These are phyloP conservation scores for Aplosporella prunicola DNA, from an alignment of 2,329 filamentous ascomycete genomes.

Conservation along the genomic window DNA sequence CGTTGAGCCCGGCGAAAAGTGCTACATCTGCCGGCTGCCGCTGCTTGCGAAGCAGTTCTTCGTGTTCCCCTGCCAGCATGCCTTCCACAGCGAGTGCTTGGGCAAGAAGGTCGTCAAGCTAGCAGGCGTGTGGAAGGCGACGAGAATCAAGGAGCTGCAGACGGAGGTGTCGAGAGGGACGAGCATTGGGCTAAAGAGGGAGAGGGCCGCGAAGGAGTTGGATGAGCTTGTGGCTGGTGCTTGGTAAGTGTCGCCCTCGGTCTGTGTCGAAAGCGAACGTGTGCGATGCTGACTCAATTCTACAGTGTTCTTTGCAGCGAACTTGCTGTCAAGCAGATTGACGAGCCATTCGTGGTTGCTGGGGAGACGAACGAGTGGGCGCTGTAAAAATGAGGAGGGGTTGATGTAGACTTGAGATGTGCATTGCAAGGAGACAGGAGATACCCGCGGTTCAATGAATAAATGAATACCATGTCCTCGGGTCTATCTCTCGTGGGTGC, in stretches of 20 bases:
- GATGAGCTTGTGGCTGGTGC: slow-evolving; percentile 84
- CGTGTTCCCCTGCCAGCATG: slow-evolving; percentile 96
- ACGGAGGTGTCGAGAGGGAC: slow-evolving; percentile 69
- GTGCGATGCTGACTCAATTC: slow-evolving; percentile 15
- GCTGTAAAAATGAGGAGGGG: slow-evolving; percentile 31
- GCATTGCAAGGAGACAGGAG: too few species aligned
- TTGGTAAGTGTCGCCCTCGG: slow-evolving; percentile 53
- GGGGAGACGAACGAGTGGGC: slow-evolving; percentile 75
- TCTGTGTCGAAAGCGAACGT: not conserved
- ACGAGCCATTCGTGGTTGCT: slow-evolving; percentile 76
- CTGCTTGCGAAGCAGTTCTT: slow-evolving; percentile 89
- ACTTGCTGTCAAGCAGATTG: slow-evolving; percentile 85
- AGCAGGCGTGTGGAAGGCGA: slow-evolving; percentile 63
- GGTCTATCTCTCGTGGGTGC: too few species aligned
- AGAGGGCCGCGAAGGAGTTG: slow-evolving; percentile 76
- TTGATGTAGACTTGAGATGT: too few species aligned
- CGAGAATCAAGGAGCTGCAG: slow-evolving; percentile 78
- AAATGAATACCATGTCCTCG: too few species aligned
- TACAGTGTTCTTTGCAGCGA: slow-evolving; percentile 84
- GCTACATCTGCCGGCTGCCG: slow-evolving; percentile 78
- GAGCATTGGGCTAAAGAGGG: slow-evolving; percentile 49
- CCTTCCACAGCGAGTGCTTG: slow-evolving; percentile 92
- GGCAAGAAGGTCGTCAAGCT: slow-evolving; percentile 78
- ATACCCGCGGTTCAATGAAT: too few species aligned
- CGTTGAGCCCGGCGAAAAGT: slow-evolving; percentile 91